Evolutionary conservation across 2,329 filamentous ascomycete species (phyloP).

Genomic region (Blastomyces emzantsi): DNA sequence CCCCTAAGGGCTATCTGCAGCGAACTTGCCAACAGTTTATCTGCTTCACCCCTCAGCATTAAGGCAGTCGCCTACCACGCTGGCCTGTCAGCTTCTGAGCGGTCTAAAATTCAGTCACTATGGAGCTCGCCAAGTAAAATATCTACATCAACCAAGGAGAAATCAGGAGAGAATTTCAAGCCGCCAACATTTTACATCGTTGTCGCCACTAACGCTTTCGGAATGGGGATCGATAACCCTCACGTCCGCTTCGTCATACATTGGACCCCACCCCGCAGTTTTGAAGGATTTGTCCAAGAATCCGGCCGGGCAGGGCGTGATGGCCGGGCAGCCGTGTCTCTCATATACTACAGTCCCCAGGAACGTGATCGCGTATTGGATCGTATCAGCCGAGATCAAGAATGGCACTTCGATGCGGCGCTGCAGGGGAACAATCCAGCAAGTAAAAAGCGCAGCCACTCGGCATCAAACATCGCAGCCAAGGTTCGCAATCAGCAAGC

Average conservation of each 20-base stretch:
- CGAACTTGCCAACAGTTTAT: slow-evolving; percentile 31
- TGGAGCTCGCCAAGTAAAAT: slow-evolving; percentile 24
- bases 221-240: slow-evolving; percentile 96
- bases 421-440: slow-evolving; percentile 18
- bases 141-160: slow-evolving; percentile 6
- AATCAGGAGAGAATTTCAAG: slow-evolving; percentile 17
- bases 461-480: slow-evolving; percentile 33
- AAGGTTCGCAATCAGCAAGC: slow-evolving; percentile 31
- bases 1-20: slow-evolving; percentile 35
- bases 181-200: slow-evolving; percentile 75
- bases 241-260: slow-evolving; percentile 92
- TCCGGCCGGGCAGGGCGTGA: slow-evolving; percentile 85
- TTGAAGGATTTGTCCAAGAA: slow-evolving; percentile 95
- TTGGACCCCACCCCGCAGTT: slow-evolving; percentile 88
- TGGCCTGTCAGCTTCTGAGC: slow-evolving; percentile 65
- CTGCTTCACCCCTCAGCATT: slow-evolving; percentile 24
- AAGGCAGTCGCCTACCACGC: slow-evolving; percentile 40
- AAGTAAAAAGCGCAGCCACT: slow-evolving; percentile 36
- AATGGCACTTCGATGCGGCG: slow-evolving; percentile 23
- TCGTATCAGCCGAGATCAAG: slow-evolving; percentile 41
- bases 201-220: slow-evolving; percentile 90
- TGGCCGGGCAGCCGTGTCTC: slow-evolving; percentile 70
- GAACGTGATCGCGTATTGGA: slow-evolving; percentile 65
- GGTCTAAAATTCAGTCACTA: slow-evolving; percentile 45
- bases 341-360: slow-evolving; percentile 83